Evolutionary conservation across 352 stramenopile species (phyloP), one percentile per base, ranked within the genome.

Genomic region (Phytophthora nicotianae): DNA sequence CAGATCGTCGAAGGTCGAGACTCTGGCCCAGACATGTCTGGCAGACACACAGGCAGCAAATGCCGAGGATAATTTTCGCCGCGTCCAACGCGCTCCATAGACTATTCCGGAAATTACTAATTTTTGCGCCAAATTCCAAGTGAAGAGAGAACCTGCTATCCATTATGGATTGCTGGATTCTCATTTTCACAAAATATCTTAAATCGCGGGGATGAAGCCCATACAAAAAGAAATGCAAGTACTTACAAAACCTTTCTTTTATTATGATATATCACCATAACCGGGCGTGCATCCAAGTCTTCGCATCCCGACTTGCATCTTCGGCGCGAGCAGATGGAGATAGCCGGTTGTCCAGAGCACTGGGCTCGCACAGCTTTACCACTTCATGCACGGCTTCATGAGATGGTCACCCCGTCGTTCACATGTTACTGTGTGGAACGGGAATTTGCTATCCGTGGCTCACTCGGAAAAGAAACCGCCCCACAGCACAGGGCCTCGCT

Each of bases 391-490:
- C 32, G 21, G 41, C 21, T 35, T n/a, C 53, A 61, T 66, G 56
- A 70, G 62, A 70, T 70, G 62, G 62, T 66, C 56, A 50, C 49
- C 37, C 24, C 16, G 42, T 58, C 56, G 56, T 24, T 62, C 35
- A 17, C 26, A 29, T 63, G 54, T 47, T 40, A 40, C n/a, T 51
- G 26, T 46, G 37, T 41, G 37, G 46, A 50, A 33, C 24, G n/a
- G 20, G 33, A 41, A 27, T 41, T 60, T 49, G 55, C 21, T 61
- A 41, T 62, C 51, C 23, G 43, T 54, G 42, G 43, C 38, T 57
- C 63, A 72, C 46, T 72, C 33, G n/a, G 41, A 59, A 68, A 68
- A 59, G 14, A 41, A 72, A 59, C 62, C 56, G 29, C 63, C 46
- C 58, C 20, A 67, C 56, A 71, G 57, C 63, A 67, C 43, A 59